phyloP scores from a whole-genome alignment of 805 yeast genomes.

The Spathaspora girioi region DNA sequence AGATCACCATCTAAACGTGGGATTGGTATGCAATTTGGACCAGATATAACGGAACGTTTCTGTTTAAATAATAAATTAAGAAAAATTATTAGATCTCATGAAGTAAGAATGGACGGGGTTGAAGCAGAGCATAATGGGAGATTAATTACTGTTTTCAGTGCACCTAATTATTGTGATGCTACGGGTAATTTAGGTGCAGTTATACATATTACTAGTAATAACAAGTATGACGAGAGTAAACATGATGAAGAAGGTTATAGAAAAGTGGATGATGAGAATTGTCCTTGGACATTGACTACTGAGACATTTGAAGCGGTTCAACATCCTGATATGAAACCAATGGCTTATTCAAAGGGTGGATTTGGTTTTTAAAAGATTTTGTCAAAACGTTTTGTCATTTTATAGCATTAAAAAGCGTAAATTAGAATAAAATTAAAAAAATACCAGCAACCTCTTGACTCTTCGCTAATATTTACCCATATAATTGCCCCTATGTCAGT shows the following conservation, averaged over 20 bases:
- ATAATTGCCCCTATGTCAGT: too few species aligned
- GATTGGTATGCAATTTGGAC: slow-evolving; percentile 94
- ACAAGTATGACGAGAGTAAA: slow-evolving; percentile 42
- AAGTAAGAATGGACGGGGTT: slow-evolving; percentile 89
- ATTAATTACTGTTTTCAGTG: slow-evolving; percentile 92
- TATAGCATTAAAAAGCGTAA: neutral
- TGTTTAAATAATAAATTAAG: slow-evolving; percentile 67
- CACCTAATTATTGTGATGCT: slow-evolving; percentile 95
- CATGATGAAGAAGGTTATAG: slow-evolving; percentile 39
- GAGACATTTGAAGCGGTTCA: slow-evolving; percentile 74
- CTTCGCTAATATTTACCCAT: too few species aligned
- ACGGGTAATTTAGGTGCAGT: slow-evolving; percentile 91
- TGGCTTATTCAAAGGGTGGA: slow-evolving; percentile 71
- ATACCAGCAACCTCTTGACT: too few species aligned
- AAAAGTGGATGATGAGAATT: slow-evolving; percentile 30
- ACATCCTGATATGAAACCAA: slow-evolving; percentile 89
- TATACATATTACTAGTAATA: slow-evolving; percentile 59
- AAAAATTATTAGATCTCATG: slow-evolving; percentile 90
- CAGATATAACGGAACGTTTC: slow-evolving; percentile 83
- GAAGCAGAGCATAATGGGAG: slow-evolving; percentile 83
- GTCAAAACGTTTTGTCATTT: neutral
- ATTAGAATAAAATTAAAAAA: neutral
- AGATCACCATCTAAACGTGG: slow-evolving; percentile 91
- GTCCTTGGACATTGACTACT: slow-evolving; percentile 47
- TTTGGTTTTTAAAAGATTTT: slow-evolving; percentile 35